Conservation (phyloP, 805 yeast genomes). For the Pichia nakasei region DNA sequence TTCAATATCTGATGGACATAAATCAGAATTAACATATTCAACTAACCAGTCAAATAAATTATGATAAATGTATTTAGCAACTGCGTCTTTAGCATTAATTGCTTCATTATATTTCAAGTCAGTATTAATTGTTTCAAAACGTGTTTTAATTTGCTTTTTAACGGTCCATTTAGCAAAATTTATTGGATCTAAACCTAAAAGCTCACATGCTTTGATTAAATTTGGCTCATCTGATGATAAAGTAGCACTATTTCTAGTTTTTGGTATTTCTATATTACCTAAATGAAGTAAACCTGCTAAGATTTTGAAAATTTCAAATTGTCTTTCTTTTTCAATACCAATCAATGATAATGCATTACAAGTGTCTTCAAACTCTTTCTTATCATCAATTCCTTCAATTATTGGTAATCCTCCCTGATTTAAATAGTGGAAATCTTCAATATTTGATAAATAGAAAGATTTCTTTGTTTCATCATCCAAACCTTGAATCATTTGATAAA, state of each 20-base stretch:
- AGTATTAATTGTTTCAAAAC: slow-evolving; percentile 84
- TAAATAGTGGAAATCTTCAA: slow-evolving; percentile 68
- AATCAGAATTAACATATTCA: slow-evolving; percentile 67
- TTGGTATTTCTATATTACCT: slow-evolving; percentile 83
- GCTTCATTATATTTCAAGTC: slow-evolving; percentile 79
- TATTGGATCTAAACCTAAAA: slow-evolving; percentile 69
- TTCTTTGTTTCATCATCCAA: slow-evolving; percentile 45
- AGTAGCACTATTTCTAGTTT: slow-evolving; percentile 76
- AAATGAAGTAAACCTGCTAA: slow-evolving; percentile 85
- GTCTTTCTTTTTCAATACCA: slow-evolving; percentile 56
- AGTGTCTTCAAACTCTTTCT: slow-evolving; percentile 67
- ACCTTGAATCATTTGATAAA: slow-evolving; percentile 83
- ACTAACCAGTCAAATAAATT: slow-evolving; percentile 95
- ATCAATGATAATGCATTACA: slow-evolving; percentile 68
- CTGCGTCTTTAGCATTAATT: slow-evolving; percentile 90
- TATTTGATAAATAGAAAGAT: slow-evolving; percentile 49
- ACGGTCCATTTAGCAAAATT: slow-evolving; percentile 83
- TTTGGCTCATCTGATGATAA: slow-evolving; percentile 82
- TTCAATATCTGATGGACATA: slow-evolving; percentile 66
- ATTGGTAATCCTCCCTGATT: slow-evolving; percentile 76
- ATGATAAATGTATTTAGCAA: slow-evolving; percentile 87
- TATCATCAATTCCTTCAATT: slow-evolving; percentile 77
- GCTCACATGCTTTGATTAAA: slow-evolving; percentile 70
- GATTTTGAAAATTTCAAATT: slow-evolving; percentile 61
- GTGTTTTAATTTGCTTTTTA: slow-evolving; percentile 85